These are phyloP conservation scores for Wallacemonas sp. DNA, from an alignment of 208 protist genomes.

Conservation along the genomic window DNA sequence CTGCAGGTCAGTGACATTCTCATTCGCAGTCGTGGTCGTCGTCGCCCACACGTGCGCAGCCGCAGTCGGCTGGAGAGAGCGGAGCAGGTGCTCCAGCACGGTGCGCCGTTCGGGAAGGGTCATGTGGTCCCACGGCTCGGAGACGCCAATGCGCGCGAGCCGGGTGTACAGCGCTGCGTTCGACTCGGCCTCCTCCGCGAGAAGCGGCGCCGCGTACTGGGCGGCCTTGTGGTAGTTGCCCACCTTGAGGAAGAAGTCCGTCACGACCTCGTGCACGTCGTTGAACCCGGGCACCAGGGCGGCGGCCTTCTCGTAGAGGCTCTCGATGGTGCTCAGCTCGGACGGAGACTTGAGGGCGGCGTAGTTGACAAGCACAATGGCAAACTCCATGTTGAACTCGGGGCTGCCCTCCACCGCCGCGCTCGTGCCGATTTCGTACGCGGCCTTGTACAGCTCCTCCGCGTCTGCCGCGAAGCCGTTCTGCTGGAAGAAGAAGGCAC, in stretches of 20 bases:
- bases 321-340: slow-evolving; percentile 33
- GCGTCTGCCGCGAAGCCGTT: slow-evolving; percentile 57
- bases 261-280: slow-evolving; percentile 63
- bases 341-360: slow-evolving; percentile 51
- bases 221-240: slow-evolving; percentile 59
- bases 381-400: slow-evolving; percentile 54
- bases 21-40: background rate
- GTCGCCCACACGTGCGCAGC: background rate
- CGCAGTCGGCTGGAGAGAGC: slow-evolving; percentile 32
- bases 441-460: slow-evolving; percentile 69
- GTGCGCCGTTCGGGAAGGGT: slow-evolving; percentile 28
- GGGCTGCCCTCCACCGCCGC: slow-evolving; percentile 19
- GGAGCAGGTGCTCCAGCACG: slow-evolving; percentile 63
- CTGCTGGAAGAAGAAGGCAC: slow-evolving; percentile 82
- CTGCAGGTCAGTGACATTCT: background rate
- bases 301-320: slow-evolving; percentile 61
- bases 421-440: slow-evolving; percentile 34
- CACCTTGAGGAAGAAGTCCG: slow-evolving; percentile 65
- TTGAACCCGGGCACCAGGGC: slow-evolving; percentile 40
- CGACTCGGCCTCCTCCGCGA: slow-evolving; percentile 29
- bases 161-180: slow-evolving; percentile 37
- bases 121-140: slow-evolving; percentile 54
- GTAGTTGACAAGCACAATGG: slow-evolving; percentile 77
- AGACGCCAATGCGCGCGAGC: slow-evolving; percentile 42
- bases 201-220: slow-evolving; percentile 47